Evolutionary conservation across 2,329 filamentous ascomycete genomes (phyloP).

Genomic region (Parastagonospora nodorum): DNA sequence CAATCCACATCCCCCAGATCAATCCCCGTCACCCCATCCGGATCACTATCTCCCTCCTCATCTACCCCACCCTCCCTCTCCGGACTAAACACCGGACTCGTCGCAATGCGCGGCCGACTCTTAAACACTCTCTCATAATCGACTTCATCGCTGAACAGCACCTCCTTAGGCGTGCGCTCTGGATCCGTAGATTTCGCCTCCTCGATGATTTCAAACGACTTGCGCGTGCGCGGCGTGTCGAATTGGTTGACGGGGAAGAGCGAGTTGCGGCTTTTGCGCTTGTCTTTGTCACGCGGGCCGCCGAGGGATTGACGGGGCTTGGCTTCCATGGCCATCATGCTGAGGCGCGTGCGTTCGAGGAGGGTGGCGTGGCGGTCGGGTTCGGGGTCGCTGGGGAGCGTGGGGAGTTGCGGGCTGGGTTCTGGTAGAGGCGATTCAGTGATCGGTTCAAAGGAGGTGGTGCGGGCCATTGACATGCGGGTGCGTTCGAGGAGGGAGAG

Average conservation of each 20-base stretch:
- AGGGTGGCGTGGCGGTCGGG: slow-evolving; percentile 48
- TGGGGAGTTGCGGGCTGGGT: slow-evolving; percentile 17
- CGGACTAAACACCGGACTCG: slow-evolving; percentile 65
- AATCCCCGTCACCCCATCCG: slow-evolving; percentile 37
- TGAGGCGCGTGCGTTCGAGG: slow-evolving; percentile 78
- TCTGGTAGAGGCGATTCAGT: slow-evolving; percentile 25
- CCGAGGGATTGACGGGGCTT: slow-evolving; percentile 21
- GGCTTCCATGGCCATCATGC: slow-evolving; percentile 69
- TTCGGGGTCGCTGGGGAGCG: slow-evolving; percentile 14
- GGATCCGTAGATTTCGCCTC: slow-evolving; percentile 17
- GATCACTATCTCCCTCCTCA: slow-evolving; percentile 15
- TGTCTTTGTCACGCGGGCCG: slow-evolving; percentile 18
- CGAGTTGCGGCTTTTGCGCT: slow-evolving; percentile 32
- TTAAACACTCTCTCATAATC: slow-evolving; percentile 86
- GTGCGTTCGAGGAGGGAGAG: slow-evolving; percentile 54
- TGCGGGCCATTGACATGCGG: slow-evolving; percentile 52
- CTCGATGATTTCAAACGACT: slow-evolving; percentile 26
- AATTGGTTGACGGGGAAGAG: slow-evolving; percentile 62
- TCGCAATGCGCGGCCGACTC: slow-evolving; percentile 78
- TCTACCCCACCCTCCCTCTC: slow-evolving; percentile 6
- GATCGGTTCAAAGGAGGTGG: slow-evolving; percentile 30
- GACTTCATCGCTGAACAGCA: slow-evolving; percentile 70
- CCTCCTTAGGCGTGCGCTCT: slow-evolving; percentile 63
- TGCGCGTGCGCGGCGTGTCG: slow-evolving; percentile 55
- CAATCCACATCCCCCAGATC: slow-evolving; percentile 40